Evolutionary conservation across 495 filamentous ascomycete genomes (phyloP).

Genomic region (Chaetomium fimeti): DNA sequence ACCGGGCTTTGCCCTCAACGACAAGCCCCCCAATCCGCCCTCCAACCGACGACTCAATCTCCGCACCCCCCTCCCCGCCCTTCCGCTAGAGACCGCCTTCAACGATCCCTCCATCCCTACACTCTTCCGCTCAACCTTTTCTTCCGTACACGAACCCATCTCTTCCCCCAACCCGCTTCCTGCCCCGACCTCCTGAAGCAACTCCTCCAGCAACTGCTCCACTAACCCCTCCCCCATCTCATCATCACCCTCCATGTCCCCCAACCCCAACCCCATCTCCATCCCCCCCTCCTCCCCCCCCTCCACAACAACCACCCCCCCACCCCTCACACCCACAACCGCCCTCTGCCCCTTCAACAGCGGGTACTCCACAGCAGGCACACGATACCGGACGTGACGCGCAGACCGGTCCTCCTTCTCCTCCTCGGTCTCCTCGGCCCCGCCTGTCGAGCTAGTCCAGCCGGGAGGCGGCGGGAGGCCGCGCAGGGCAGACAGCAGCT

Average conservation of each 20-base stretch:
- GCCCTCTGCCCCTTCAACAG: constrained; percentile 3
- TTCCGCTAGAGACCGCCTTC: no score
- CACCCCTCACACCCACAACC: neutral
- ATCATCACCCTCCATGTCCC: neutral
- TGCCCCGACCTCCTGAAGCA: no score
- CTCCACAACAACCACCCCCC: neutral
- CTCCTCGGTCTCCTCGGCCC: no score
- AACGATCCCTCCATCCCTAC: no score
- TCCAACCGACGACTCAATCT: neutral
- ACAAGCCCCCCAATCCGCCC: neutral
- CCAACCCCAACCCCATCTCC: neutral
- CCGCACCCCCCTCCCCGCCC: neutral
- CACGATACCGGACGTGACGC: neutral
- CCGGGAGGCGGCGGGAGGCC: neutral
- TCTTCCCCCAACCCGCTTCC: neutral
- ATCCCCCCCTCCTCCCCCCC: neutral
- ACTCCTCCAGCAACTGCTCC: neutral
- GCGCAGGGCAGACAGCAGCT: neutral
- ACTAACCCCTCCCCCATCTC: neutral
- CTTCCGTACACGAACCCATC: neutral
- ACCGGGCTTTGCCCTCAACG: neutral
- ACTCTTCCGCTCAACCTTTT: neutral
- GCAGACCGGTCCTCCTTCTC: no score
- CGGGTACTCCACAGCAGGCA: constrained; percentile 5
- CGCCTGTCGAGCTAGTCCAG: no score